These are phyloP conservation scores for Aspergillus nidulans DNA, from an alignment of 495 filamentous ascomycete genomes.

Conservation along the genomic window DNA sequence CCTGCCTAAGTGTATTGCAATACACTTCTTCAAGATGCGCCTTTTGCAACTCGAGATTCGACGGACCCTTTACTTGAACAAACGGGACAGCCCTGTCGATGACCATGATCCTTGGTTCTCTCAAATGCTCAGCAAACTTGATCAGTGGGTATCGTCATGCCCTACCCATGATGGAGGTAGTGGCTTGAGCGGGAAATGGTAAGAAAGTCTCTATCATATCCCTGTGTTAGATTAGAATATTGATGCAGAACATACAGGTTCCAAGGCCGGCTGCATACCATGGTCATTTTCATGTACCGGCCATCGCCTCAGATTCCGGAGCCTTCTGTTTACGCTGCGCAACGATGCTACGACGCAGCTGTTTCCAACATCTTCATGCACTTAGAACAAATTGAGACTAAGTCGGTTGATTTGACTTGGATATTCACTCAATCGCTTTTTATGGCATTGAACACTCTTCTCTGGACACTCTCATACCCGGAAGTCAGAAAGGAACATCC, in stretches of 20 bases:
- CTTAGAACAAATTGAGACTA: conserved; percentile 66
- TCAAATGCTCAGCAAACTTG: conserved; percentile 70
- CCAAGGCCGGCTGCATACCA: conserved; percentile 69
- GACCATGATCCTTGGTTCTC: conserved; percentile 82
- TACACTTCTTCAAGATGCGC: conserved; percentile 92
- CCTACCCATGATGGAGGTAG: conserved; percentile 60
- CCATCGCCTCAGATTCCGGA: conserved; percentile 87
- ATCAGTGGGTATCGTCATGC: conserved; percentile 62
- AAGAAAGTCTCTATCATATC: conserved; percentile 12
- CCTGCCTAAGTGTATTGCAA: conserved; percentile 76
- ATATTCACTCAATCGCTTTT: conserved; percentile 83
- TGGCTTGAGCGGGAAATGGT: conserved; percentile 64
- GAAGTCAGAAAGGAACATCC: conserved; percentile 68
- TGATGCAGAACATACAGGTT: conserved; percentile 51
- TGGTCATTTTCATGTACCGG: conserved; percentile 77
- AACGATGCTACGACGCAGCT: conserved; percentile 75
- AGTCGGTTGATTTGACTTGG: conserved; percentile 82
- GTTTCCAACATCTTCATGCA: conserved; percentile 74
- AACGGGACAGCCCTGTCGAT: conserved; percentile 62
- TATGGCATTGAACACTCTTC: conserved; percentile 77
- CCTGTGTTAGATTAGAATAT: not conserved
- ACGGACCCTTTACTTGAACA: conserved; percentile 75
- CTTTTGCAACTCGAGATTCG: conserved; percentile 82
- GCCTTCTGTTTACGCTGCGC: conserved; percentile 68
- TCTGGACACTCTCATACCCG: conserved; percentile 83